Percentiles rank a stretch among this genome's conserved stretches.
Conservation (phyloP, 1,284 basidiomycete species). For the Laetiporus sulphureus region DNA sequence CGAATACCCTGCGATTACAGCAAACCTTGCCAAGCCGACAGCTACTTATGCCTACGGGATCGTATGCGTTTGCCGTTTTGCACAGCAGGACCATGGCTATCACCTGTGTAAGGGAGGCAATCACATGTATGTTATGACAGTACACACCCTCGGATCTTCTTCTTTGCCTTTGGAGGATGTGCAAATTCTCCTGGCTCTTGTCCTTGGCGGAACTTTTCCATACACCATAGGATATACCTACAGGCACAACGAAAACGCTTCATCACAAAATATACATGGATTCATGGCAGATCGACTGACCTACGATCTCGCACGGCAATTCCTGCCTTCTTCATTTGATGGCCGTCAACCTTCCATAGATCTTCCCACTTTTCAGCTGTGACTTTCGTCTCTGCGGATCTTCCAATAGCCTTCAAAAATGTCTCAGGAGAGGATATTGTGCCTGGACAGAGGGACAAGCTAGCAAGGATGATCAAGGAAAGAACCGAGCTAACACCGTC, state of each 20-base stretch:
- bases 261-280: not conserved
- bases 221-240: constrained; percentile 78
- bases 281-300: constrained; percentile 32
- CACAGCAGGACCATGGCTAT: constrained; percentile 56
- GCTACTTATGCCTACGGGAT: constrained; percentile 37
- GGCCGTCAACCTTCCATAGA: constrained; percentile 57
- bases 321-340: constrained; percentile 57
- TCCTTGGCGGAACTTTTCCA: constrained; percentile 69
- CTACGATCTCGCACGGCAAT: constrained; percentile 60
- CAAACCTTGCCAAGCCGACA: not conserved
- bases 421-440: constrained; percentile 42
- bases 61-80: constrained; percentile 73
- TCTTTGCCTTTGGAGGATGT: constrained; percentile 58
- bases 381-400: constrained; percentile 56
- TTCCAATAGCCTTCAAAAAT: constrained; percentile 72
- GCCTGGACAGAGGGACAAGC: constrained; percentile 22
- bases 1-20: too few relatives aligned
- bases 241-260: constrained; percentile 3
- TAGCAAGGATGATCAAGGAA: constrained; percentile 13
- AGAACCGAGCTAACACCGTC: constrained; percentile 3
- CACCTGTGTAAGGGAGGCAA: constrained; percentile 6
- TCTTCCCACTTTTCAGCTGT: constrained; percentile 56
- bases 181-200: constrained; percentile 52
- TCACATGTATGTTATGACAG: not conserved
- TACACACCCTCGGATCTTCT: constrained; percentile 70